Base-by-base conservation (phyloP, 306 rosid genomes). In the Alnus rubra region DNA sequence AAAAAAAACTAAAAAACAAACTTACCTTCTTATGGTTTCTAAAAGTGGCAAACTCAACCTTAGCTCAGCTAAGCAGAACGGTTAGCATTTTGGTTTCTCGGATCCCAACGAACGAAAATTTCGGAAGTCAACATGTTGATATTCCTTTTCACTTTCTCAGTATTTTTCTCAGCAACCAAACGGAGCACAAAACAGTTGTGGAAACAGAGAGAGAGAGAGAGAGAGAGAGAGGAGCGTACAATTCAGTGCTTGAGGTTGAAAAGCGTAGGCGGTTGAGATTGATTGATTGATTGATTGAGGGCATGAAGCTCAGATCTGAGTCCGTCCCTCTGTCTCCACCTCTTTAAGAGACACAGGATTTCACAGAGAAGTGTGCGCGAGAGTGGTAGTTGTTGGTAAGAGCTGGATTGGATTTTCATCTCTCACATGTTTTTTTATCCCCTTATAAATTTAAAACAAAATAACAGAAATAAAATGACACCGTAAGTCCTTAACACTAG, bases 261-360 rank as follows among this genome's bases (percentile, higher is more conserved):
- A 31, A 48, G 33, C 15, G 45, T 71, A 35, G n/a, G 15, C 11
- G 42, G 10, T 33, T 23, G 28, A 23, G 76, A 47, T 23, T 23
- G 76, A 68, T 15, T 23, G 78, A 78, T 37, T 15, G 48, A 72
- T 31, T 7, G 81, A 73, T 80, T 72, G 47, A 71, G 73, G 42
- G 60, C 39, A 82, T 70, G 56, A 55, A 82, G 77, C 79, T 45
- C 81, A 83, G 89, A 86, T 86, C 89, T 86, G 87, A 71, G 75
- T 30, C 58, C 1, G 19, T 49, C n/a, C 35, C 16, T 71, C 60
- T 16, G 45, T 35, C 73, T 13, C 19, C 45, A 15, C 55, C 16
- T 44, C 28, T 68, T 39, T 42, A 68, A 39, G 18, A 4, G 31
- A 63, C 48, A 30, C 16, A 74, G 76, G 13, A n/a, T 53, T 15